Evolutionary conservation across 768 basidiomycete species (phyloP).

Genomic region (Boletus subparvulus): DNA sequence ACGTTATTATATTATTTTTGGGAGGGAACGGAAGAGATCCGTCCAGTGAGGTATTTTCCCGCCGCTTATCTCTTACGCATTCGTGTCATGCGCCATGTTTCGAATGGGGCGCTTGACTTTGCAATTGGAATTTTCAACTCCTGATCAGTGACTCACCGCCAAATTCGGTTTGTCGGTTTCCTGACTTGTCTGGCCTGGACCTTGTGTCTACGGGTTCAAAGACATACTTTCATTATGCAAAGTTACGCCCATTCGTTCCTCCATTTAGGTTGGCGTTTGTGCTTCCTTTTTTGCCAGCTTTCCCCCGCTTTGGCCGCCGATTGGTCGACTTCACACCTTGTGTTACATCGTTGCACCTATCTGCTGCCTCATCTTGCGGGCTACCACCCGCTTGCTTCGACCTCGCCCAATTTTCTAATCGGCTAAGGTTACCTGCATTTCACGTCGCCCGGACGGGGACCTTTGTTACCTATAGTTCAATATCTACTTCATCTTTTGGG

Average conservation of each 20-base stretch:
- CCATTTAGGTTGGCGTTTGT: neutral
- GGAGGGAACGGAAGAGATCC: constrained; percentile 26
- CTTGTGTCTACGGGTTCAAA: neutral
- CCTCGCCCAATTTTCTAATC: neutral
- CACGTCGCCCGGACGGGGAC: neutral
- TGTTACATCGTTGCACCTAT: neutral
- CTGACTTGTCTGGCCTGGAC: neutral
- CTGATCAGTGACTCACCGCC: neutral
- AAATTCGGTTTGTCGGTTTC: neutral
- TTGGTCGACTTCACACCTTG: neutral
- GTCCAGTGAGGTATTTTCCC: constrained; percentile 13
- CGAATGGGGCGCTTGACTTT: neutral
- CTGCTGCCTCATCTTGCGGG: neutral
- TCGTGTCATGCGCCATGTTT: neutral
- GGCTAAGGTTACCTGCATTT: neutral
- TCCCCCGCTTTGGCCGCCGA: neutral
- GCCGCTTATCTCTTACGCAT: neutral
- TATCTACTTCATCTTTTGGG: neutral
- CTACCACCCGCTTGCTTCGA: neutral
- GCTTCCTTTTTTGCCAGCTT: neutral
- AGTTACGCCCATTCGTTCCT: neutral
- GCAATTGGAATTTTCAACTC: neutral
- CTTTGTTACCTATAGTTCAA: neutral
- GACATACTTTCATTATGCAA: neutral
- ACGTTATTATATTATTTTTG: neutral